phyloP scores from a whole-genome alignment of 495 filamentous ascomycete species.

The Aspergillus avenaceus region DNA sequence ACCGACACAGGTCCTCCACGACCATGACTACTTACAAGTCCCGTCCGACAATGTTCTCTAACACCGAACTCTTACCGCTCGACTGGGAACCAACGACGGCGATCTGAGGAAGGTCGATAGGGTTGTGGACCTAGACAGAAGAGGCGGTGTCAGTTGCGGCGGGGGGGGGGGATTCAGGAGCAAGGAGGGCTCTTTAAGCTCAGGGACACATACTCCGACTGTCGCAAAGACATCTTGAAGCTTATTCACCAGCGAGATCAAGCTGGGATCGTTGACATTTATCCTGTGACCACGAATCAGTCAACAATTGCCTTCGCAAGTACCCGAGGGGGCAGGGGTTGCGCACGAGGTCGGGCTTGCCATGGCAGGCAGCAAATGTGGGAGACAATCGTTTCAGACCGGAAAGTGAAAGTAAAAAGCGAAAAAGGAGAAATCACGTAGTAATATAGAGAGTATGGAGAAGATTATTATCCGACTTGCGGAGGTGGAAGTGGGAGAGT shows the following conservation, averaged over 20 bases:
- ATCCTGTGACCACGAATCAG: slow-evolving; percentile 51
- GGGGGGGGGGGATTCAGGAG: slow-evolving; percentile 7
- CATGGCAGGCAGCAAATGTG: slow-evolving; percentile 38
- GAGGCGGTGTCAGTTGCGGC: slow-evolving; percentile 30
- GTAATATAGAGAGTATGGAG: background rate
- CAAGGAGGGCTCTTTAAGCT: background rate
- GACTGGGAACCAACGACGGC: slow-evolving; percentile 98
- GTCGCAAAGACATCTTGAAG: slow-evolving; percentile 99
- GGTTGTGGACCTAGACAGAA: slow-evolving; percentile 75
- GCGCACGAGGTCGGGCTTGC: slow-evolving; percentile 48
- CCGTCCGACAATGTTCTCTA: slow-evolving; percentile 98
- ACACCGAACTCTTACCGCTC: slow-evolving; percentile 98
- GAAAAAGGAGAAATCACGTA: slow-evolving; percentile 8
- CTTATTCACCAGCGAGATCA: slow-evolving; percentile 96
- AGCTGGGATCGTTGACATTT: slow-evolving; percentile 73
- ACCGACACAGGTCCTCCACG: slow-evolving; percentile 11
- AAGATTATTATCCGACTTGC: background rate
- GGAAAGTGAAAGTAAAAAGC: slow-evolving; percentile 4
- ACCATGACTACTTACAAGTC: slow-evolving; percentile 73
- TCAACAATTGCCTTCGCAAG: slow-evolving; percentile 19
- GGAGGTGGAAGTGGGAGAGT: slow-evolving; percentile 13
- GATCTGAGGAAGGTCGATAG: slow-evolving; percentile 98
- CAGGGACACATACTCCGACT: slow-evolving; percentile 72
- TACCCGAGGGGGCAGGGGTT: slow-evolving; percentile 23
- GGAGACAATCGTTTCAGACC: slow-evolving; percentile 14